Percentiles rank a stretch among this genome's conserved stretches.
Conservation (phyloP, 2,329 filamentous ascomycete genomes). For the Phialophora verrucosa region DNA sequence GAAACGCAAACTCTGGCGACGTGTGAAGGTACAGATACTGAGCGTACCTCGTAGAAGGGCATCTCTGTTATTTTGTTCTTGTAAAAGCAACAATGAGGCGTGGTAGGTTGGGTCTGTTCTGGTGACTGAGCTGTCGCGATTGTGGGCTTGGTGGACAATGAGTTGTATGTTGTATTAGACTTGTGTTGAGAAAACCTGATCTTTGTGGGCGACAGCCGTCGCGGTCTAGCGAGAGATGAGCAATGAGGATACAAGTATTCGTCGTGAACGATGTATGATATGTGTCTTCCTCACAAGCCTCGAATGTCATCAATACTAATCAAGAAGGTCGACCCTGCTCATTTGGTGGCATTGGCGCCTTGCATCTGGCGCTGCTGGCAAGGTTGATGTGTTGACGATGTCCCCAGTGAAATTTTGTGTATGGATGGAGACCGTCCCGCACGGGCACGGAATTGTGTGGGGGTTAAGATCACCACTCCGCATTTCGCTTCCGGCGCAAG, state of each 20-base stretch:
- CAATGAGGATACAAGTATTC: not conserved
- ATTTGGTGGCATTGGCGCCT: not conserved
- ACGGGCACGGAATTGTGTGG: constrained; percentile 2
- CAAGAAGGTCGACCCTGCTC: not conserved
- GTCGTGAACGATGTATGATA: not conserved
- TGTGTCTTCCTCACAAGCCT: not conserved
- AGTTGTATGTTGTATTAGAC: not conserved
- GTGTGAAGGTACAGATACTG: not conserved
- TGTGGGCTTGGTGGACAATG: not conserved
- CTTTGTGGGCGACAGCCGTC: not conserved
- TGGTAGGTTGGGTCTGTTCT: not conserved
- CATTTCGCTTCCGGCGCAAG: not conserved
- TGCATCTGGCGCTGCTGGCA: not conserved
- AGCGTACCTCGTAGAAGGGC: constrained; percentile 33
- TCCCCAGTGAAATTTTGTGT: not conserved
- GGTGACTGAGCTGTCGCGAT: not conserved
- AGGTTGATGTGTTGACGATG: constrained; percentile 2
- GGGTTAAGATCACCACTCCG: not conserved
- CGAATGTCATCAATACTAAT: constrained; percentile 11
- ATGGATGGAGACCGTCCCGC: not conserved
- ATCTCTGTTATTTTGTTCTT: constrained; percentile 10
- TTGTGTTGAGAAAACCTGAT: not conserved
- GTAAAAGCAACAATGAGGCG: not conserved
- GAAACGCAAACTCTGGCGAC: not conserved
- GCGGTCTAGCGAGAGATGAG: not conserved